phyloP scores from a whole-genome alignment of 495 filamentous ascomycete species.

The Aspergillus conjunctus region DNA sequence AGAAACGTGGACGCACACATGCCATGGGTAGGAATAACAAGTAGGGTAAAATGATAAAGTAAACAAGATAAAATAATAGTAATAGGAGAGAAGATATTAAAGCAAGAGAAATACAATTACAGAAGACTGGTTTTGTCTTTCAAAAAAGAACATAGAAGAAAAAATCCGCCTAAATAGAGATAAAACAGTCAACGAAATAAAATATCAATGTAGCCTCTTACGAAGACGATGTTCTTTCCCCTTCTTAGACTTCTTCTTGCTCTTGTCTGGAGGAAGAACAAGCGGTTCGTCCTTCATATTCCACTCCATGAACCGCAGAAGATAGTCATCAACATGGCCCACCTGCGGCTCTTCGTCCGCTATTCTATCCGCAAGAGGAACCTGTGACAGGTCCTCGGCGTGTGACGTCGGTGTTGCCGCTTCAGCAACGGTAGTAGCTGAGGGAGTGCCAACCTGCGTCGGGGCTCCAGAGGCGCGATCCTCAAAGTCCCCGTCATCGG shows the following conservation, averaged over 20 bases:
- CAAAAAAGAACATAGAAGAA: neutral
- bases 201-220: slow-evolving; percentile 40
- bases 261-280: slow-evolving; percentile 78
- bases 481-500: slow-evolving; percentile 90
- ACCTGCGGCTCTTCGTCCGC: slow-evolving; percentile 38
- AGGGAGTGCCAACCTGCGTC: slow-evolving; percentile 35
- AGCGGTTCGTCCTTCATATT: slow-evolving; percentile 78
- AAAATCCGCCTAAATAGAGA: neutral
- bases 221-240: slow-evolving; percentile 65
- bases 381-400: slow-evolving; percentile 15
- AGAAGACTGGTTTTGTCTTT: slow-evolving; percentile 9
- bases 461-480: slow-evolving; percentile 55
- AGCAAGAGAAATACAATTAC: slow-evolving; percentile 7
- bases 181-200: neutral
- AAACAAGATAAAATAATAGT: slow-evolving; percentile 5
- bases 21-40: slow-evolving; percentile 7
- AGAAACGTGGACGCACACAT: neutral
- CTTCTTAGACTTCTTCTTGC: slow-evolving; percentile 74
- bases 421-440: slow-evolving; percentile 26
- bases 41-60: slow-evolving; percentile 4
- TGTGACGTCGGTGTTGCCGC: slow-evolving; percentile 20
- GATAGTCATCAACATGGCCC: slow-evolving; percentile 80
- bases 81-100: neutral
- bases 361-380: slow-evolving; percentile 34
- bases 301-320: slow-evolving; percentile 75